phyloP scores from a whole-genome alignment of 208 protist species.

The Leishmania lainsoni region DNA sequence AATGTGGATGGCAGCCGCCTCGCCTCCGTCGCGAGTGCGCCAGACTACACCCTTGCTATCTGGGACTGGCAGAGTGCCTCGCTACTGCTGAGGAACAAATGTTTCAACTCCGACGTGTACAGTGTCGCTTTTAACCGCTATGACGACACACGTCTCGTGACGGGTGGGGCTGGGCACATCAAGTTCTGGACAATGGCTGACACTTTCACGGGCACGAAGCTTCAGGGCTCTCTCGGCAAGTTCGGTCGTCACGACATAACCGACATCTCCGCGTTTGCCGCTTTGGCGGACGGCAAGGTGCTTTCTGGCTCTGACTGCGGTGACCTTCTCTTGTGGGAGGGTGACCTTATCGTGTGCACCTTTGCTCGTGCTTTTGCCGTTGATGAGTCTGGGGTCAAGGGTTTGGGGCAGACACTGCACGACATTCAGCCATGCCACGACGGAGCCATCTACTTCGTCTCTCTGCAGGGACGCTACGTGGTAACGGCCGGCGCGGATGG shows the following conservation, averaged over 20 bases:
- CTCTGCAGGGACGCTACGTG: constrained; percentile 72
- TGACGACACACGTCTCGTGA: constrained; percentile 92
- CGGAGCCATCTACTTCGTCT: constrained; percentile 90
- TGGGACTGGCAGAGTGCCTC: constrained; percentile 94
- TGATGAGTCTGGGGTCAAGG: constrained; percentile 19
- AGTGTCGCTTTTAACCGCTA: constrained; percentile 93
- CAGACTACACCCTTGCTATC: constrained; percentile 96
- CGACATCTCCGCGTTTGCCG: constrained; percentile 93
- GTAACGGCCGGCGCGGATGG: constrained; percentile 96
- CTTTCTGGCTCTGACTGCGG: constrained; percentile 95
- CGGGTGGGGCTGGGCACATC: constrained; percentile 95
- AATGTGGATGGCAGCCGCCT: constrained; percentile 86
- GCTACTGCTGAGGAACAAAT: constrained; percentile 95
- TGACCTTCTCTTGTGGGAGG: constrained; percentile 97
- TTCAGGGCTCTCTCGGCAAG: constrained; percentile 97
- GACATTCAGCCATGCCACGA: constrained; percentile 70
- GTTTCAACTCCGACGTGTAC: constrained; percentile 95
- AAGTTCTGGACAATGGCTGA: constrained; percentile 98
- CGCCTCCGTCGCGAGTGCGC: constrained; percentile 93
- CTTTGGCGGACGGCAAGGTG: constrained; percentile 95
- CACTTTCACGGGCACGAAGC: constrained; percentile 98
- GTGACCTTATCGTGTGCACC: constrained; percentile 94
- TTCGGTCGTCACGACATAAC: constrained; percentile 98
- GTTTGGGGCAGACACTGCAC: constrained; percentile 37
- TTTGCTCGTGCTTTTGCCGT: constrained; percentile 66